Evolutionary conservation across 768 basidiomycete genomes (phyloP).

Genomic region (Kwoniella europaea): DNA sequence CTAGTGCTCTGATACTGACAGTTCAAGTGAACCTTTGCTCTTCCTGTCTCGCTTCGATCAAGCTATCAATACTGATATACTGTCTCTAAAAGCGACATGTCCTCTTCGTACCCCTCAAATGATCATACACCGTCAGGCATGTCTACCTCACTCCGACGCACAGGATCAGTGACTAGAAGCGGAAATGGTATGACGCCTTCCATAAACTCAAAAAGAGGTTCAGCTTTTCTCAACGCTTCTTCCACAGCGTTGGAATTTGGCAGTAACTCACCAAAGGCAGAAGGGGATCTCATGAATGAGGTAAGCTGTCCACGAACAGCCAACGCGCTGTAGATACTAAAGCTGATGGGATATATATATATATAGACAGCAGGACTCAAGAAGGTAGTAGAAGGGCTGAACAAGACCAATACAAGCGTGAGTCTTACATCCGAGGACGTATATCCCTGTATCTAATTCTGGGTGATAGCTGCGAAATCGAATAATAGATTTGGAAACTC

Average conservation of each 20-base stretch:
- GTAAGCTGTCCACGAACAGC: not conserved
- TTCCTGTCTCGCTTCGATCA: too few relatives aligned
- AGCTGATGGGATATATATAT: not conserved
- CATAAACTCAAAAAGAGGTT: conserved; percentile 8
- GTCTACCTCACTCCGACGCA: conserved; percentile 10
- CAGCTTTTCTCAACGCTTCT: conserved; percentile 12
- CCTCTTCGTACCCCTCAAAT: not conserved
- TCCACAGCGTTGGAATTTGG: not conserved
- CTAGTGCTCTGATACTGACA: not conserved
- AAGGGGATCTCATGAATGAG: conserved; percentile 10
- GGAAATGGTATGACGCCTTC: conserved; percentile 7
- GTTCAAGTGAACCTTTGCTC: too few relatives aligned
- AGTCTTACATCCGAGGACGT: conserved; percentile 2
- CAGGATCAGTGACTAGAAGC: conserved; percentile 14
- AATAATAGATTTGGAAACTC: conserved; percentile 13
- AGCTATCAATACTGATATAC: not conserved
- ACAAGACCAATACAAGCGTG: conserved; percentile 18
- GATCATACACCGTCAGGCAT: conserved; percentile 7
- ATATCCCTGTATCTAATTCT: not conserved
- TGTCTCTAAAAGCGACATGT: not conserved
- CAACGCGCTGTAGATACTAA: too few relatives aligned
- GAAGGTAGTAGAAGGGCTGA: conserved; percentile 13
- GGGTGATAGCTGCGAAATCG: conserved; percentile 8
- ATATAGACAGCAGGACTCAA: conserved; percentile 8
- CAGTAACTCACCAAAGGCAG: not conserved